Conservation (phyloP, 495 filamentous ascomycete genomes). For the Trichoderma gamsii region DNA sequence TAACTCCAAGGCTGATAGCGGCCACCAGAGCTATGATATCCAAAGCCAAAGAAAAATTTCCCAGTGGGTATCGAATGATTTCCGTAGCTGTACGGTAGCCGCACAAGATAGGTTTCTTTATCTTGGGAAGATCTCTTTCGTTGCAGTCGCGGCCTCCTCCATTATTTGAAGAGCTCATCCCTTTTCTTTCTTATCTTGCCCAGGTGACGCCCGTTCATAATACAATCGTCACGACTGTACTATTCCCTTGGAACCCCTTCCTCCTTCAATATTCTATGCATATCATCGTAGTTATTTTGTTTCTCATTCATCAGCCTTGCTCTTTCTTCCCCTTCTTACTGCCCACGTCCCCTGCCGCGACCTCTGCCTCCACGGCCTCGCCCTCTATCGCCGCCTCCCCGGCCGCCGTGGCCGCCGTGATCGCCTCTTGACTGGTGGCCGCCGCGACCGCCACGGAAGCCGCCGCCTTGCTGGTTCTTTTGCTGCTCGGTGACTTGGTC, state of each 20-base stretch:
- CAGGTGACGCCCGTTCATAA: not conserved
- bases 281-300: not conserved
- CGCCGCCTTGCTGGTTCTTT: slow-evolving; percentile 52
- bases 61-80: not conserved
- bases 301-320: not conserved
- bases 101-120: not conserved
- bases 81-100: not conserved
- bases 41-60: not conserved
- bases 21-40: not conserved
- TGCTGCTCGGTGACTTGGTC: slow-evolving; percentile 89
- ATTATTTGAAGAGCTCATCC: not conserved
- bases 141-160: not conserved
- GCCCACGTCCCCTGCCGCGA: slow-evolving; percentile 22
- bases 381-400: slow-evolving; percentile 42
- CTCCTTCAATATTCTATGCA: not conserved
- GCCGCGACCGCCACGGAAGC: slow-evolving; percentile 62
- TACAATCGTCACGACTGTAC: not conserved
- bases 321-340: slow-evolving; percentile 3
- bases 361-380: slow-evolving; percentile 47
- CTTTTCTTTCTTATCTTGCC: not conserved
- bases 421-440: slow-evolving; percentile 59
- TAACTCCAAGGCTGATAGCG: not conserved
- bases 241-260: not conserved
- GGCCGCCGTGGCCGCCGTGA: slow-evolving; percentile 51
- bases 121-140: not conserved